Base-by-base conservation (phyloP, 78 protist species). In the Pirum gemmata region DNA sequence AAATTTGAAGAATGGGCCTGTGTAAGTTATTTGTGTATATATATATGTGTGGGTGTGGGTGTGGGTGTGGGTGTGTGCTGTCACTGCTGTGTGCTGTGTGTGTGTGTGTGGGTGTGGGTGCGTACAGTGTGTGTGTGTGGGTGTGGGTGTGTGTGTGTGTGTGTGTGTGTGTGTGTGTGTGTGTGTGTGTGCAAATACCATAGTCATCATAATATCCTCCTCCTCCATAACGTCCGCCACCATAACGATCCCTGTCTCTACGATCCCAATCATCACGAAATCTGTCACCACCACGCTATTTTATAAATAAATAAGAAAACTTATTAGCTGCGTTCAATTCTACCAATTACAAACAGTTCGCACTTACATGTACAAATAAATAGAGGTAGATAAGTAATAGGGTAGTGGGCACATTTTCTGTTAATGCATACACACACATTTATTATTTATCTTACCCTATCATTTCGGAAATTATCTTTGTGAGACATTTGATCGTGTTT, bases 241-340 rank as follows among this genome's bases (percentile, higher is more conserved):
- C 86, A 25, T 82, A 82, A 33, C 51, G 21, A 18, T 35, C 21
- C 18, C 72, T n/a, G 33, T 73, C 73, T n/a, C 37, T 27, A 27
- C 86, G 79, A 82, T 82, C 40, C 72, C 86, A 61, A 82, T 73
- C 86, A 82, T 73, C 33, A 27, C 51, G 86, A 34, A 21, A 26
- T 34, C 86, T 73, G 51, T 25, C 8, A 61, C 40, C 86, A 34
- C 41, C 86, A 21, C 80, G 25, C 13, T 77, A 25, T 0, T 39
- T 39, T 25, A 27, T 0, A 27, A 61, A 61, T 33, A 33, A 34
- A 18, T 73, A n/a, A 8, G 73, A 61, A 61, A 34, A 61, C 74
- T n/a, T 67, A 67, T 67, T 27, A 27, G 74, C 74, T 27, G 27
- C 74, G 79, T 25, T 40, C 40, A 27, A 61, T 73, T 27, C 86